A percentile compares a stretch with the other conserved stretches of the same genome.
phyloP scores from a whole-genome alignment of 164 flowering plant genomes.

The Liriodendron chinense region DNA sequence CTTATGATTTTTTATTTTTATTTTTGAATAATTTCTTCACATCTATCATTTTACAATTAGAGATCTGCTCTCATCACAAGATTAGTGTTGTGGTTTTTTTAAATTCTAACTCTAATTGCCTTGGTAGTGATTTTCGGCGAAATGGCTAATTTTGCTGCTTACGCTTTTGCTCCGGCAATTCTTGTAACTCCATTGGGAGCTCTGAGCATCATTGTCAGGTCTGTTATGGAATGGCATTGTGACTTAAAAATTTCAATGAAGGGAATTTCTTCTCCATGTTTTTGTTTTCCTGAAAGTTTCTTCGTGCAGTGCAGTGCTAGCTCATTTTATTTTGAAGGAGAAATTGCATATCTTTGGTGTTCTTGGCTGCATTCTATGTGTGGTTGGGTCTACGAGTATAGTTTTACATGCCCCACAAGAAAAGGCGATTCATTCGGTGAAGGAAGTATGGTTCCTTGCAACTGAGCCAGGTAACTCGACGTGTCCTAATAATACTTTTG shows the following conservation, averaged over 20 bases:
- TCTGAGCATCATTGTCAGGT: conserved; percentile 95
- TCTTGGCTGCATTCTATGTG: conserved; percentile 82
- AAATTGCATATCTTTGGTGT: conserved; percentile 80
- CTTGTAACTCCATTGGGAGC: conserved; percentile 98
- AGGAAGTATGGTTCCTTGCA: conserved; percentile 87
- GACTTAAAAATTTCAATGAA: not conserved
- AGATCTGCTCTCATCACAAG: too few relatives aligned
- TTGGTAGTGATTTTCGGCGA: conserved; percentile 83
- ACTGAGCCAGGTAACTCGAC: conserved; percentile 63
- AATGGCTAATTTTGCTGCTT: conserved; percentile 90
- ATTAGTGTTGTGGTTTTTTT: not conserved
- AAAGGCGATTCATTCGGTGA: conserved; percentile 63
- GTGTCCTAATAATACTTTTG: not conserved
- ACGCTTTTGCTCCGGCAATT: conserved; percentile 96
- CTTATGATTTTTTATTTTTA: too few relatives aligned
- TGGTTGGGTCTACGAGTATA: conserved; percentile 85
- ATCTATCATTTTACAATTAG: not conserved
- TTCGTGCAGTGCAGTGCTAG: conserved; percentile 87
- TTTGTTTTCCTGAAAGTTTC: conserved; percentile 10
- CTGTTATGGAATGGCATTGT: not conserved
- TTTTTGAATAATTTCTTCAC: not conserved
- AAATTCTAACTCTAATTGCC: conserved; percentile 11
- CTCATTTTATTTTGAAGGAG: conserved; percentile 87
- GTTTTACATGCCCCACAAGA: conserved; percentile 95
- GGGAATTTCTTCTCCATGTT: conserved; percentile 4